Percentiles rank a stretch among this genome's conserved stretches.
phyloP scores from a whole-genome alignment of 1,284 basidiomycete species.

The Lignosus rhinocerotis region DNA sequence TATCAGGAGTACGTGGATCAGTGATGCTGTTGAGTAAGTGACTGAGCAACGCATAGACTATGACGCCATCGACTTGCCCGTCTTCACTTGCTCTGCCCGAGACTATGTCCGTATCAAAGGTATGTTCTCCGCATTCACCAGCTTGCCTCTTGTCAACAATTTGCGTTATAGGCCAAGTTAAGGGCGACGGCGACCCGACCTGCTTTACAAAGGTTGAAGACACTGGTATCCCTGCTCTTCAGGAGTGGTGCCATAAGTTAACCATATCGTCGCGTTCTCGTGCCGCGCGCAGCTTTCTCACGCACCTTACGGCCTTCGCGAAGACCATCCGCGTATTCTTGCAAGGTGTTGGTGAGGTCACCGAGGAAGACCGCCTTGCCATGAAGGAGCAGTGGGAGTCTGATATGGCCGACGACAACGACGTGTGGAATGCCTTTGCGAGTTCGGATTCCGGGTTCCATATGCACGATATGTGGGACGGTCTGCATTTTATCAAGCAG shows the following conservation, averaged over 20 bases:
- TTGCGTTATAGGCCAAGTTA: conserved; percentile 44
- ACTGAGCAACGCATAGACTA: conserved; percentile 43
- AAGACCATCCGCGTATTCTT: conserved; percentile 50
- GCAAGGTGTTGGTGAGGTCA: conserved; percentile 51
- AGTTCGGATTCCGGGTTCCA: conserved; percentile 1
- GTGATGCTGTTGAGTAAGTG: background rate
- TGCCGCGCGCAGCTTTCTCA: conserved; percentile 47
- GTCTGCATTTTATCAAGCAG: conserved; percentile 36
- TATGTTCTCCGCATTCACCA: background rate
- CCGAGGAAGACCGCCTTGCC: conserved; percentile 45
- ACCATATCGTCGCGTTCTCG: conserved; percentile 57
- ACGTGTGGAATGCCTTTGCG: conserved; percentile 26
- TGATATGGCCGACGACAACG: conserved; percentile 23
- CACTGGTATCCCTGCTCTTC: conserved; percentile 57
- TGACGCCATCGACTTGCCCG: conserved; percentile 56
- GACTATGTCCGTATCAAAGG: conserved; percentile 47
- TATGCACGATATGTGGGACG: conserved; percentile 32
- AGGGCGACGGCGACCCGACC: conserved; percentile 56
- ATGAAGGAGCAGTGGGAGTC: conserved; percentile 59
- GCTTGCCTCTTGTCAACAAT: background rate
- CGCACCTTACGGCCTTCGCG: conserved; percentile 49
- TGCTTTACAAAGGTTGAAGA: conserved; percentile 57
- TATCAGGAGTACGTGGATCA: conserved; percentile 42
- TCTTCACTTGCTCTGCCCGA: conserved; percentile 61
- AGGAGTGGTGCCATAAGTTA: conserved; percentile 58